Evolutionary conservation across 306 rosid genomes (phyloP), one percentile per base, ranked within the genome.

Genomic region (Cucumis hystrix): DNA sequence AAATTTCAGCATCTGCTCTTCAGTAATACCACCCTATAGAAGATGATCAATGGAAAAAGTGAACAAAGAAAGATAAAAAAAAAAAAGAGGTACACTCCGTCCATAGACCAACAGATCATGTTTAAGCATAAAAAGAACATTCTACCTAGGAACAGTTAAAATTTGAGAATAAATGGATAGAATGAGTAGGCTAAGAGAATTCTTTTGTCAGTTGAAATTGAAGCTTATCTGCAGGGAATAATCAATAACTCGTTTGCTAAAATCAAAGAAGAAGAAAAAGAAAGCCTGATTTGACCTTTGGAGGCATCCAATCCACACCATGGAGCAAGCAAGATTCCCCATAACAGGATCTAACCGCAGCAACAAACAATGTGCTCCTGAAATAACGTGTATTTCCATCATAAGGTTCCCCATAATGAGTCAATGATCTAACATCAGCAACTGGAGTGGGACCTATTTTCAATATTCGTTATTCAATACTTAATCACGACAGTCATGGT

Each of bases 341-440:
- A 84, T 92, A 90, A 78, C 96, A 92, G 23, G 98, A 87, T 87
- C 98, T 87, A 79, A 95, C 98, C 1, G 91, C 97, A 71, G 97
- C 93, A 81, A 89, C 98, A 85, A 95, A 92, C 84, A 95, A 78
- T 0, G 98, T 95, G 86, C 97, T 95, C 88, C 97, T 88, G 87
- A 95, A 95, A 87, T 78, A 95, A 78, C 98, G 93, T 11, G 98
- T 95, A 75, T 95, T 95, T 47, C 98, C 98, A 83, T 92, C 97
- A 79, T 95, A 95, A 78, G 97, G 96, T 75, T 95, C 98, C 65
- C 98, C 98, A 74, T 92, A 95, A 65, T 95, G 98, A 67, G 98
- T 92, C 83, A 95, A 76, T 37, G 97, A 95, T 79, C 84, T 84
- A 82, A 95, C 93, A 86, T 95, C 97, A 81, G 97, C 97, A 74